These are phyloP conservation scores for Rosa chinensis DNA, from an alignment of 306 rosid species.

Conservation along the genomic window DNA sequence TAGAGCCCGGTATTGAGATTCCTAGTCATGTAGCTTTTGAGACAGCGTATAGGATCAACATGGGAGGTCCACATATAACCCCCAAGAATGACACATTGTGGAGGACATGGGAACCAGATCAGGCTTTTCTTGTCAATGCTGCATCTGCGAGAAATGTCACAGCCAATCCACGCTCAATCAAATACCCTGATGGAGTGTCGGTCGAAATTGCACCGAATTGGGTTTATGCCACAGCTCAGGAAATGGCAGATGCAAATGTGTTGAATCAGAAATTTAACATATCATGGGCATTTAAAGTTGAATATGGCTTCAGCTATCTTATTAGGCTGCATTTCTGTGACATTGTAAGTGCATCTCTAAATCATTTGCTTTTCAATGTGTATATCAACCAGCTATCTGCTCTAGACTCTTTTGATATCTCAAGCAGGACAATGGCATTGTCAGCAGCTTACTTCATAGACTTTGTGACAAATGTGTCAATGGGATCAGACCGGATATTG, in stretches of 20 bases:
- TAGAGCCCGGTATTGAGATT: conserved; percentile 23
- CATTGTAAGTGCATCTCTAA: conserved; percentile 29
- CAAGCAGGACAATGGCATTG: conserved; percentile 30
- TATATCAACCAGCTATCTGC: conserved; percentile 38
- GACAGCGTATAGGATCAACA: conserved; percentile 34
- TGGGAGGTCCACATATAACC: conserved; percentile 38
- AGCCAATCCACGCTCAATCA: conserved; percentile 23
- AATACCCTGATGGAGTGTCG: conserved; percentile 30
- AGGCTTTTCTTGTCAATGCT: conserved; percentile 30
- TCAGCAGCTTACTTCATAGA: conserved; percentile 34
- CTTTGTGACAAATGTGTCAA: conserved; percentile 27
- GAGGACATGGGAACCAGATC: conserved; percentile 42
- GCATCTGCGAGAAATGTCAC: conserved; percentile 31
- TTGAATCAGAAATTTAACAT: conserved; percentile 37
- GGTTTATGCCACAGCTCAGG: conserved; percentile 44
- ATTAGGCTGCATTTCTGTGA: conserved; percentile 42
- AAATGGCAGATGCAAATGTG: conserved; percentile 43
- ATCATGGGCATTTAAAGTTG: conserved; percentile 39
- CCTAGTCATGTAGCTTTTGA: conserved; percentile 26
- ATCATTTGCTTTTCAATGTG: conserved; percentile 38
- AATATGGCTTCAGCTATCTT: conserved; percentile 30
- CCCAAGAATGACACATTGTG: conserved; percentile 33
- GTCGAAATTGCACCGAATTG: conserved; percentile 36
- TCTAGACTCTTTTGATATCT: conserved; percentile 31
- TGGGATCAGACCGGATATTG: conserved; percentile 20